Evolutionary conservation across 441 rosid genomes (phyloP).

Genomic region (Pelargonium cotyledonis): DNA sequence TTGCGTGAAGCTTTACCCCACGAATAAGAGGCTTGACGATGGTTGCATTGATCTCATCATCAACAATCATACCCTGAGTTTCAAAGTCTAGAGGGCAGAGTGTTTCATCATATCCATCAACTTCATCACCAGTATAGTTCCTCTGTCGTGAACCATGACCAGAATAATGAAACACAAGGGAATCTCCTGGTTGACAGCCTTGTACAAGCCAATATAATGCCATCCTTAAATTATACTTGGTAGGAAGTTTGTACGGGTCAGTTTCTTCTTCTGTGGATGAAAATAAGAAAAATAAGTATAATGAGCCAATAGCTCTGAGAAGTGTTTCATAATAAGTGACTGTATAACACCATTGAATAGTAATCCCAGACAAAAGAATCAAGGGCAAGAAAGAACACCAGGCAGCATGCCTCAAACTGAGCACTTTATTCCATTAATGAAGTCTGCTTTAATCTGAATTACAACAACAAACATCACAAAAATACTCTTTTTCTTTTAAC

Average conservation of each 20-base stretch:
- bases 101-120: slow-evolving; percentile 13
- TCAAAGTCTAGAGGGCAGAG: slow-evolving; percentile 13
- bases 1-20: slow-evolving; percentile 15
- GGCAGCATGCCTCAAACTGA: too few relatives aligned
- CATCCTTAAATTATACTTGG: slow-evolving; percentile 7
- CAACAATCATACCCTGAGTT: slow-evolving; percentile 6
- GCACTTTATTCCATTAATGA: too few relatives aligned
- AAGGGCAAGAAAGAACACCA: too few relatives aligned
- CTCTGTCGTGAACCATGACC: slow-evolving; percentile 9
- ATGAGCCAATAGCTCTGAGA: not conserved
- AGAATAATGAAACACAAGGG: slow-evolving; percentile 13
- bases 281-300: not conserved
- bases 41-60: slow-evolving; percentile 11
- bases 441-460: too few relatives aligned
- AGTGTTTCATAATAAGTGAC: too few relatives aligned
- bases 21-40: not conserved
- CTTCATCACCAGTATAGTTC: slow-evolving; percentile 3
- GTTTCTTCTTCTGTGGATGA: slow-evolving; percentile 10
- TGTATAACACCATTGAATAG: too few relatives aligned
- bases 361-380: too few relatives aligned
- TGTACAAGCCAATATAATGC: slow-evolving; percentile 16
- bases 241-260: slow-evolving; percentile 3
- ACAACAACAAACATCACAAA: too few relatives aligned
- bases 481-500: too few relatives aligned
- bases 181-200: slow-evolving; percentile 19